Conservation (phyloP, 768 basidiomycete genomes). For the Trametopsis cervina region DNA sequence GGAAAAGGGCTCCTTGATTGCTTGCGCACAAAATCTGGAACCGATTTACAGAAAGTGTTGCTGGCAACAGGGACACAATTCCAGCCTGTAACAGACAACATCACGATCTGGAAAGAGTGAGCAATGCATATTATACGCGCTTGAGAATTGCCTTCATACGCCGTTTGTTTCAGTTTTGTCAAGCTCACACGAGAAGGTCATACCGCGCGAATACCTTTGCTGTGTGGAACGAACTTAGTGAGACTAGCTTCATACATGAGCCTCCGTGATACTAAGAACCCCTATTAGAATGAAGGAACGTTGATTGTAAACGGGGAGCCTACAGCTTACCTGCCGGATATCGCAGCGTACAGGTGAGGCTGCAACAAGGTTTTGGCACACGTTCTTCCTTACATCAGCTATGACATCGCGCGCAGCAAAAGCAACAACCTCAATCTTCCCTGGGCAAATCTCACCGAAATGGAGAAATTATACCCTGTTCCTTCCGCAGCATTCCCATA, state of each 20-base stretch:
- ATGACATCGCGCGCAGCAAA: constrained; percentile 6
- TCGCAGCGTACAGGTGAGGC: constrained; percentile 17
- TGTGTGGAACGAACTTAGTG: constrained; percentile 19
- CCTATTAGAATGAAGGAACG: constrained; percentile 18
- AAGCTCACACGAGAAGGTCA: constrained; percentile 15
- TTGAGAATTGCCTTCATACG: not conserved
- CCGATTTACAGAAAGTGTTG: constrained; percentile 15
- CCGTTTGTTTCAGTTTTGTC: constrained; percentile 10
- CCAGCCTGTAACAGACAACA: constrained; percentile 23
- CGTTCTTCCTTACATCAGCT: not conserved
- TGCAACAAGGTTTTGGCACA: not conserved
- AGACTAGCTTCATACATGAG: too few species aligned
- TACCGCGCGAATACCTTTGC: constrained; percentile 17
- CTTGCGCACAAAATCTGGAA: constrained; percentile 15
- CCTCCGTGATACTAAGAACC: too few species aligned
- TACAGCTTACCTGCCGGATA: constrained; percentile 15
- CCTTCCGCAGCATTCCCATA: constrained; percentile 16
- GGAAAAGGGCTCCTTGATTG: constrained; percentile 18
- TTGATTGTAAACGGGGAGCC: constrained; percentile 21
- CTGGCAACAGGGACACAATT: constrained; percentile 20
- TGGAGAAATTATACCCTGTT: constrained; percentile 17
- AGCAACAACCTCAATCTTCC: constrained; percentile 23
- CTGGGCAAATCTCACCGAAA: constrained; percentile 15
- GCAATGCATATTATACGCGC: not conserved
- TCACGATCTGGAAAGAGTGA: constrained; percentile 20